Evolutionary conservation across 2,329 filamentous ascomycete species (phyloP).

Genomic region (Penicillium sp.): DNA sequence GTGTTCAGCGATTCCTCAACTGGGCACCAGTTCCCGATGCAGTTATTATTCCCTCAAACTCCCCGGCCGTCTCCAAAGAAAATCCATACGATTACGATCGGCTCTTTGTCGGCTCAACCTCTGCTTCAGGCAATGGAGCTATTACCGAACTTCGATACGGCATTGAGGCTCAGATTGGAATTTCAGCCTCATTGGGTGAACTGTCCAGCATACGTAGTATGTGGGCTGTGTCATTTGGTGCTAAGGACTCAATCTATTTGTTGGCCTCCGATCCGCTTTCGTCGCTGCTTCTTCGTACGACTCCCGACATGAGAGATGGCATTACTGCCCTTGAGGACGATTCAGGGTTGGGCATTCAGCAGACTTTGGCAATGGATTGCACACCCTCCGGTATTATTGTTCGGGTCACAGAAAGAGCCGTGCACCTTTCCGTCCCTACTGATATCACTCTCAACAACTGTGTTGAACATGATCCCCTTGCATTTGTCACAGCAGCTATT

Average conservation of each 20-base stretch:
- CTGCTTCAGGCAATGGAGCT: conserved; percentile 58
- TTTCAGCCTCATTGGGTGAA: conserved; percentile 43
- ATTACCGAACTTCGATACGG: conserved; percentile 70
- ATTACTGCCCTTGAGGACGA: conserved; percentile 41
- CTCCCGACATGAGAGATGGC: conserved; percentile 40
- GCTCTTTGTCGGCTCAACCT: conserved; percentile 67
- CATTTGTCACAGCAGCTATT: conserved; percentile 30
- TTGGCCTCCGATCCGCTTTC: conserved; percentile 46
- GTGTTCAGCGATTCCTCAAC: conserved; percentile 63
- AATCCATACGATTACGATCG: conserved; percentile 48
- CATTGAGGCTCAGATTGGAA: conserved; percentile 65
- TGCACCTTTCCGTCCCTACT: conserved; percentile 32
- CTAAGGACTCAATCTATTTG: conserved; percentile 37
- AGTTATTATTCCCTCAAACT: conserved; percentile 31
- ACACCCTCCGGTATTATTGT: conserved; percentile 38
- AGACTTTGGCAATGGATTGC: conserved; percentile 47
- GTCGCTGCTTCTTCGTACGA: conserved; percentile 40
- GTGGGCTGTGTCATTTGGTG: conserved; percentile 44
- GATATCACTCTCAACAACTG: conserved; percentile 24
- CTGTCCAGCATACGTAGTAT: conserved; percentile 43
- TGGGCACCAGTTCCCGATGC: conserved; percentile 57
- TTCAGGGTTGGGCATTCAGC: conserved; percentile 42
- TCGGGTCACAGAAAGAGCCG: conserved; percentile 44
- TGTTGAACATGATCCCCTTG: conserved; percentile 25
- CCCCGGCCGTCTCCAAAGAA: conserved; percentile 17